phyloP scores from a whole-genome alignment of 768 basidiomycete species.

The Phanerochaete carnosa region DNA sequence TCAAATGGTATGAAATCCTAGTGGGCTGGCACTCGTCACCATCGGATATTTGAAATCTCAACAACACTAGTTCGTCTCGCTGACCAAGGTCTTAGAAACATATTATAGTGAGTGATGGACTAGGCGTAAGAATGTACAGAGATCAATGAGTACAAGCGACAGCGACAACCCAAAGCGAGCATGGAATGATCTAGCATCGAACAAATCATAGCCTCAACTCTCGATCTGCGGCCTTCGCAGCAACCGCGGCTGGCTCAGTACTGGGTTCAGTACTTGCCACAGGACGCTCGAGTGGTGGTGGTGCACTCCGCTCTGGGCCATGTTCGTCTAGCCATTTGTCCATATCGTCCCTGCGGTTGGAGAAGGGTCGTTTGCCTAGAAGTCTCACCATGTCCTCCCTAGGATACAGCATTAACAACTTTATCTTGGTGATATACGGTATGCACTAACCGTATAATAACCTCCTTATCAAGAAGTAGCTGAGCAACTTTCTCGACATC shows the following conservation, averaged over 20 bases:
- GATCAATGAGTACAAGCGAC: not conserved
- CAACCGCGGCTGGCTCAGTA: constrained; percentile 46
- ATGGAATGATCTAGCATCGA: not conserved
- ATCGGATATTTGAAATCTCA: no score
- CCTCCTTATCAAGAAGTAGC: constrained; percentile 89
- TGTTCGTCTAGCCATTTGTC: constrained; percentile 95
- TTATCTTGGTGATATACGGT: not conserved
- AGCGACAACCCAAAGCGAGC: not conserved
- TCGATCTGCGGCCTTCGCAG: constrained; percentile 34
- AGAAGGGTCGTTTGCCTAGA: constrained; percentile 80
- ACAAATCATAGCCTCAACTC: constrained; percentile 17
- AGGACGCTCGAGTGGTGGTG: constrained; percentile 52
- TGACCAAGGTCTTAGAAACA: not conserved
- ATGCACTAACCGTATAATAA: constrained; percentile 76
- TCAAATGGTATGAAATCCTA: no score
- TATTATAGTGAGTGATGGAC: constrained; percentile 4
- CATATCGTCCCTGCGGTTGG: constrained; percentile 84
- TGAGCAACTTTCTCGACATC: constrained; percentile 95
- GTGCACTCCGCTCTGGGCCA: constrained; percentile 55
- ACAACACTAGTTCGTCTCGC: no score
- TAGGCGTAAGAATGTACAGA: not conserved
- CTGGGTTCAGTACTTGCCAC: constrained; percentile 25
- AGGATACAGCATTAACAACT: constrained; percentile 3
- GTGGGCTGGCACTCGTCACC: no score
- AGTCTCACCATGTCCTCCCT: constrained; percentile 88